Percentiles rank a stretch among this genome's conserved stretches.
These are phyloP conservation scores for Colletotrichum echinochloae DNA, from an alignment of 2,329 filamentous ascomycete species.

Conservation along the genomic window DNA sequence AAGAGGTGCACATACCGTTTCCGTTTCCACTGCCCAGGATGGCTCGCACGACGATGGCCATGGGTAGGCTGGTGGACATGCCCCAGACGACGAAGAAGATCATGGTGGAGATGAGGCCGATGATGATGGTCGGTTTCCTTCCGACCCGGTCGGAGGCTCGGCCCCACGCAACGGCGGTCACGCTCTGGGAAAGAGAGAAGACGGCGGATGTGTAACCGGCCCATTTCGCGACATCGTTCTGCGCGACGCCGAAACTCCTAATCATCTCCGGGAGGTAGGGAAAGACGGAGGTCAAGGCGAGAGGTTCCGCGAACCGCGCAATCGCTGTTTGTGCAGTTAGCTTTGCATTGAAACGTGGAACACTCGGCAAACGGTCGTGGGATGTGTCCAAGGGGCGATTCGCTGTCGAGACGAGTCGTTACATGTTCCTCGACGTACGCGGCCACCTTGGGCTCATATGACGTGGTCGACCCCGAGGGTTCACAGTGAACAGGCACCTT, in stretches of 20 bases:
- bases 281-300: conserved; percentile 78
- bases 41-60: conserved; percentile 82
- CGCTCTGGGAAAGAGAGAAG: conserved; percentile 78
- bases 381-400: neutral
- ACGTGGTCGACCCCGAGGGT: conserved; percentile 13
- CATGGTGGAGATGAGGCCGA: conserved; percentile 83
- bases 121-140: conserved; percentile 83
- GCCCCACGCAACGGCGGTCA: conserved; percentile 81
- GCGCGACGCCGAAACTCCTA: conserved; percentile 77
- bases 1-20: conserved; percentile 67
- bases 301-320: conserved; percentile 82
- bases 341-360: neutral
- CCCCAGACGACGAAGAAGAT: conserved; percentile 84
- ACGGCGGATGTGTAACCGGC: conserved; percentile 79
- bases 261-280: conserved; percentile 86
- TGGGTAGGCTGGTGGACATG: conserved; percentile 80
- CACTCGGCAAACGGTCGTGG: neutral
- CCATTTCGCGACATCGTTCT: conserved; percentile 82
- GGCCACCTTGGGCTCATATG: conserved; percentile 22
- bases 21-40: conserved; percentile 89
- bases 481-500: conserved; percentile 40
- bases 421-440: neutral
- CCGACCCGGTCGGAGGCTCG: conserved; percentile 82
- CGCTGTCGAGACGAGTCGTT: neutral
- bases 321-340: conserved; percentile 64